Base-by-base conservation (phyloP, 305 asterid species). In the Solanum hybrid region DNA sequence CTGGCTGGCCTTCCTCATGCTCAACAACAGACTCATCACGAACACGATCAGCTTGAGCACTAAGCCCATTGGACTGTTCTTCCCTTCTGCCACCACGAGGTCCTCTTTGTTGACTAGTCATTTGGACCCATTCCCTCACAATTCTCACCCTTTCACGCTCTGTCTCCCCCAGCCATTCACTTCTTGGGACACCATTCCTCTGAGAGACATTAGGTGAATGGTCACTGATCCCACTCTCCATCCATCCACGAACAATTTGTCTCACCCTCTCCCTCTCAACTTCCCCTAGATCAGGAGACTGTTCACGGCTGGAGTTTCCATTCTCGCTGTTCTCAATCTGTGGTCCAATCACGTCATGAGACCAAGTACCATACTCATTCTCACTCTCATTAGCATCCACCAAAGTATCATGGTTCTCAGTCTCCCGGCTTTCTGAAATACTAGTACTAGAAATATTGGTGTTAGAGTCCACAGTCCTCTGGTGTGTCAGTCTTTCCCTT, bases 191-290 rank as follows among this genome's bases (percentile, higher is more conserved):
- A 83, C 93, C 93, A 89, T 92, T 95, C 92, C 96, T 91, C 93
- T 92, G 98, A 90, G 94, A 67, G 87, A 91, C 95, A 93, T 92
- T 94, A 90, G 98, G 92, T 51, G 98, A 91, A 88, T 90, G 93
- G 78, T 94, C 98, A 86, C 91, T 89, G 74, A 95, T 93, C 91
- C 97, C 99, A 93, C 96, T 97, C 93, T 96, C 99, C 99, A 97
- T 94, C 99, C 98, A 97, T 78, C 99, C 99, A 89, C 98, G 98
- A 84, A 94, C 99, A 92, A 96, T 95, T 80, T 96, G 99, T 93
- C 99, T 94, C 89, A 96, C 99, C 89, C 98, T 93, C 91, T 95
- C 98, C 93, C 98, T 93, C 90, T 96, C 99, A 89, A 93, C 96
- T 24, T 96, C 99, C 79, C 98, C 98, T 67, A 95, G 93, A 89